Evolutionary conservation across 2,329 filamentous ascomycete species (phyloP), one percentile per base, ranked within the genome.

Genomic region (Sporothrix brunneoviolacea): DNA sequence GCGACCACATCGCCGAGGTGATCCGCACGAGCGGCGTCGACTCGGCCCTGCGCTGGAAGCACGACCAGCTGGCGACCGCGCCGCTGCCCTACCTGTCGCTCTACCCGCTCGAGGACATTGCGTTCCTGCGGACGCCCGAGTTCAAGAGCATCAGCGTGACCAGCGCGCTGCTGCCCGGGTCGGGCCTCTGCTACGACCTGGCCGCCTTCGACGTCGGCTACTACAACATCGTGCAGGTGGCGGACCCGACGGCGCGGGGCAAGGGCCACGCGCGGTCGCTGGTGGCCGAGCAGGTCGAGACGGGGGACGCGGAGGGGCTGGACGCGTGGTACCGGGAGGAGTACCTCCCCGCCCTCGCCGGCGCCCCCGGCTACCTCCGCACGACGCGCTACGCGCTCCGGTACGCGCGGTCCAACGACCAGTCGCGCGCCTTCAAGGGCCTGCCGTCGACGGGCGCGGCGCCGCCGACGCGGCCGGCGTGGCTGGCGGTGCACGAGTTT

Each of bases 1-100:
- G 65, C 15, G 65, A 67, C 33, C 67, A 70, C 56, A 68, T 69
- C 27, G 54, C 63, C 27, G 66, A 70, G 49, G 61, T 69, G 16
- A 48, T 68, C 4, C 45, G 54, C 21, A 68, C 62, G 6, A 60
- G 57, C 27, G 64, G 65, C 37, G 62, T 70, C 37, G 50, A 59
- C 24, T 61, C 58, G 21, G 65, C 61, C 0, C 61, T 64, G 42
- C 65, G 67, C 32, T 68, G 59, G 51, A 54, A 62, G 8, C 59
- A 67, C 50, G 57, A 59, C 36, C 52, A 63, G n/a, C 28, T 24
- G 3, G 45, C 9, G 21, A 44, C 44, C n/a, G 32, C 36, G 27
- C 16, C 28, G 39, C 64, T 60, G 51, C 67, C 67, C 0, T 68
- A 62, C 46, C 59, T 70, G 7, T 64, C 64, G 7, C 60, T 65